These are phyloP conservation scores for Eurotiales sp. DNA, from an alignment of 2,329 filamentous ascomycete genomes.

Conservation along the genomic window DNA sequence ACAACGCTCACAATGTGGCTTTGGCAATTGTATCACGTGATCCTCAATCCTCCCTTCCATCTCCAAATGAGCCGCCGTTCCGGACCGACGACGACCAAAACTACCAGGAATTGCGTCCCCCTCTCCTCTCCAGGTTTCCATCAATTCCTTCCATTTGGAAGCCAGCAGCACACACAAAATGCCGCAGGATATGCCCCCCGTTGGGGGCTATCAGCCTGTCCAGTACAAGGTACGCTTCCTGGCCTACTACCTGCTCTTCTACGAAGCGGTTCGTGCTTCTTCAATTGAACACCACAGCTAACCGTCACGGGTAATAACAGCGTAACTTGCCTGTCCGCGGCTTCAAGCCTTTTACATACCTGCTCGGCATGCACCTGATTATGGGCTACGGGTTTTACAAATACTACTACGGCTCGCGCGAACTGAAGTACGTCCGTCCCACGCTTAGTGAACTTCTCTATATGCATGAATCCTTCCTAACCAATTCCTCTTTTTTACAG, in stretches of 20 bases:
- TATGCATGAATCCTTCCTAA: background rate
- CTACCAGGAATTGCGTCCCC: background rate
- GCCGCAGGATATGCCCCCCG: slow-evolving; percentile 96
- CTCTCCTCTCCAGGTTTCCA: slow-evolving; percentile 16
- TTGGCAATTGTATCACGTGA: slow-evolving; percentile 7
- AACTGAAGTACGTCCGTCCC: slow-evolving; percentile 82
- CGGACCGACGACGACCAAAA: slow-evolving; percentile 17
- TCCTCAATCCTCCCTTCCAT: slow-evolving; percentile 5
- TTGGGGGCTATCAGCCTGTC: slow-evolving; percentile 89
- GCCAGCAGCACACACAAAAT: slow-evolving; percentile 58
- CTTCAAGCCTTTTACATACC: slow-evolving; percentile 77
- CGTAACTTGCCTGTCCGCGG: slow-evolving; percentile 89
- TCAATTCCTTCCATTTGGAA: slow-evolving; percentile 15
- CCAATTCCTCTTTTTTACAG: slow-evolving; percentile 45
- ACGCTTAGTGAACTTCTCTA: no score
- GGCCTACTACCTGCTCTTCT: no score
- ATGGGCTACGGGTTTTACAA: slow-evolving; percentile 92
- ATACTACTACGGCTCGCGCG: slow-evolving; percentile 74
- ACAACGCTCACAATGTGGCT: background rate
- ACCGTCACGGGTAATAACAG: slow-evolving; percentile 40
- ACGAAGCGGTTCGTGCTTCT: background rate
- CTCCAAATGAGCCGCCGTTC: slow-evolving; percentile 20
- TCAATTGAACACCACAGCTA: slow-evolving; percentile 6
- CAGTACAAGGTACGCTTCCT: slow-evolving; percentile 79
- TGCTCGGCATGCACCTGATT: slow-evolving; percentile 70